phyloP scores from a whole-genome alignment of 1,284 basidiomycete genomes.

The Marasmius sp. region DNA sequence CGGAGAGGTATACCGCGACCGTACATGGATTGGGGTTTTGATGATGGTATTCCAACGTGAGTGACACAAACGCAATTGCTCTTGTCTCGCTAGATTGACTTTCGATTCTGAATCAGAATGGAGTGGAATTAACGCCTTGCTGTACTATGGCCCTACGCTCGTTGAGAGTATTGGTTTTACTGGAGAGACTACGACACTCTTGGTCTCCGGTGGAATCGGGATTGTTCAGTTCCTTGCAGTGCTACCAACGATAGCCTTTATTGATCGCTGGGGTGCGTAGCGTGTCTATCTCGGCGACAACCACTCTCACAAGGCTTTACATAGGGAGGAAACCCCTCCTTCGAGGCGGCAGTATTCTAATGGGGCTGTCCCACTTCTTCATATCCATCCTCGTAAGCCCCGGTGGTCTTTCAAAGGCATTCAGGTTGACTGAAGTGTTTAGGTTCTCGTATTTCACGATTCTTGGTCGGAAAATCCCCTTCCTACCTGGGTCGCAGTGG shows the following conservation, averaged over 20 bases:
- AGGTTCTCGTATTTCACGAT: constrained; percentile 51
- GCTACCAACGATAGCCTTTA: constrained; percentile 68
- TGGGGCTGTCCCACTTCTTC: constrained; percentile 71
- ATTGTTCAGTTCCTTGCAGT: constrained; percentile 77
- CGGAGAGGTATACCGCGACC: constrained; percentile 46
- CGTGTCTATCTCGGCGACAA: neutral
- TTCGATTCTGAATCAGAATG: constrained; percentile 52
- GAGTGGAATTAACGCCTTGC: constrained; percentile 79
- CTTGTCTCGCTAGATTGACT: neutral
- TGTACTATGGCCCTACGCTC: constrained; percentile 80
- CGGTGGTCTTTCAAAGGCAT: neutral
- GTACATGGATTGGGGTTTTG: constrained; percentile 66
- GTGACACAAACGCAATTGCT: constrained; percentile 21
- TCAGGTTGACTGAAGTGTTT: neutral
- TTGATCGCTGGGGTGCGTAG: constrained; percentile 69
- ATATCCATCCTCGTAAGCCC: constrained; percentile 63
- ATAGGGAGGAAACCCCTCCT: constrained; percentile 65
- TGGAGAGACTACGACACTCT: constrained; percentile 50
- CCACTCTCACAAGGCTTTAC: neutral
- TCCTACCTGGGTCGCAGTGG: constrained; percentile 69
- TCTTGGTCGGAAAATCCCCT: constrained; percentile 56
- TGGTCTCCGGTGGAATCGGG: constrained; percentile 78
- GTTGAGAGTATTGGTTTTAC: constrained; percentile 61
- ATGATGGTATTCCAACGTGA: constrained; percentile 82
- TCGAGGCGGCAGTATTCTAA: constrained; percentile 66